Conservation (phyloP, 257 asterid genomes). For the Petunia secreta region DNA sequence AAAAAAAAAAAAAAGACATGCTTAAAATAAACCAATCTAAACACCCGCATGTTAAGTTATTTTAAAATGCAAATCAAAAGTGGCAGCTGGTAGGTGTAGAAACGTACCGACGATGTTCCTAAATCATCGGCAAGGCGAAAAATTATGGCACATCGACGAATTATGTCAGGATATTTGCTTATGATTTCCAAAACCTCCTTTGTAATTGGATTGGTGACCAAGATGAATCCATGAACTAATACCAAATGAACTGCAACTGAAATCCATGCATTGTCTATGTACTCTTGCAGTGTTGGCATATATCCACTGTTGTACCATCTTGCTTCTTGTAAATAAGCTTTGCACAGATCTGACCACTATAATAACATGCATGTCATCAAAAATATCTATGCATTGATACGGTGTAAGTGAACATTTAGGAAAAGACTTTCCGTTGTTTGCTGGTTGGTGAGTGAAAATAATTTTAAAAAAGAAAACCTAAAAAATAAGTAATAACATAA, state of each 20-base stretch:
- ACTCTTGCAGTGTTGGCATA: not conserved
- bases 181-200: not conserved
- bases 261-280: not conserved
- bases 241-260: not conserved
- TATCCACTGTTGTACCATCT: not conserved
- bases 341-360: not conserved
- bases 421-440: too few relatives aligned
- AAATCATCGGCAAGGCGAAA: conserved; percentile 31
- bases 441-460: too few relatives aligned
- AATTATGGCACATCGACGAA: not conserved
- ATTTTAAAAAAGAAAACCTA: too few relatives aligned
- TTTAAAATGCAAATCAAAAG: too few relatives aligned
- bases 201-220: not conserved
- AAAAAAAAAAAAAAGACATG: too few relatives aligned
- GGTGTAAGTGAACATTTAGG: too few relatives aligned
- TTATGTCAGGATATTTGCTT: not conserved
- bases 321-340: not conserved
- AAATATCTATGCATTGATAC: too few relatives aligned
- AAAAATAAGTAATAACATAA: too few relatives aligned
- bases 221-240: not conserved
- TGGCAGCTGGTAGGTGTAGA: too few relatives aligned
- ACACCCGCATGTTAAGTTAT: too few relatives aligned
- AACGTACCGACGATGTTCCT: conserved; percentile 48
- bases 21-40: too few relatives aligned
- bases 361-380: too few relatives aligned